Base-by-base conservation (phyloP, 805 yeast species). In the Candida glaebosa region DNA sequence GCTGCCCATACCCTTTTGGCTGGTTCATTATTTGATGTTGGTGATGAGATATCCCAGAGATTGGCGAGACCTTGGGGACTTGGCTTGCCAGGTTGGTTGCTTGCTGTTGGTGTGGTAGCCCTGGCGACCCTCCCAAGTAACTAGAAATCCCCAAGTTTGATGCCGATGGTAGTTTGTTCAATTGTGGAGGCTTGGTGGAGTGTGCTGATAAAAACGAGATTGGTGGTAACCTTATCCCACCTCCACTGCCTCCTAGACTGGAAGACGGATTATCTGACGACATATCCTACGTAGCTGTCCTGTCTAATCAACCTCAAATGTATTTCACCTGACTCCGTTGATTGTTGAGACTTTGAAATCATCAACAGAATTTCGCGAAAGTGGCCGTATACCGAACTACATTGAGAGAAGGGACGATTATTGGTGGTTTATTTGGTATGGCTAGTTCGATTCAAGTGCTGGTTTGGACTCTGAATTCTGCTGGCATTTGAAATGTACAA, bases 401-500 rank as follows among this genome's bases (percentile, higher is more conserved):
- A 15, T 10, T 15, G 7, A 8, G n/a, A 31, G 9, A 31, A 31
- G 15, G 8, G 15, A 14, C 33, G n/a, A n/a, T n/a, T n/a, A n/a
- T n/a, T n/a, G n/a, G n/a, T n/a, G n/a, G n/a, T n/a, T n/a, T n/a
- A n/a, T n/a, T n/a, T n/a, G n/a, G n/a, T n/a, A n/a, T n/a, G n/a
- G n/a, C n/a, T n/a, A n/a, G n/a, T n/a, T n/a, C n/a, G n/a, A n/a
- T n/a, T n/a, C 31, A 12, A 6, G 5, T 7, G 12, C 16, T 28
- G 5, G 31, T 28, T 28, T 9, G 12, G 31, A 28, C 14, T 14
- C 31, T 28, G 31, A 28, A 14, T 18, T 35, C 39, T 48, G 43
- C 26, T 38, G 32, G 63, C 87, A 81, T 2, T 81, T 81, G 50
- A 77, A 82, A 54, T 82, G 87, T 3, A 78, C 73, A 4, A 77